Conservation (phyloP, 768 basidiomycete species). For the Phanerochaete sordida region DNA sequence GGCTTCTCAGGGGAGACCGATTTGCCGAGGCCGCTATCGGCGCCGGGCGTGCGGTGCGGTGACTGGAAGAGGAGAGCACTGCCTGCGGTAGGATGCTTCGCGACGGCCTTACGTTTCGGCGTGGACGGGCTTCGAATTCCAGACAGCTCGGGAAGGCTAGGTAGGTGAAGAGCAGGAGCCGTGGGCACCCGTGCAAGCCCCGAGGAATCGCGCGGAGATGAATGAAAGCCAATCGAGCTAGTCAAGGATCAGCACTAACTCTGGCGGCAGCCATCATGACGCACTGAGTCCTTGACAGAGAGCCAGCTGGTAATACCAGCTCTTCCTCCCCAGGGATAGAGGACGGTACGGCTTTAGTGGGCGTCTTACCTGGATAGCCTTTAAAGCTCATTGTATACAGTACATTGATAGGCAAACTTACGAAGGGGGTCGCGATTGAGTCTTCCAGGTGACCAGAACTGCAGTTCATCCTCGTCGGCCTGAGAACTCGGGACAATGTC, state of each 20-base stretch:
- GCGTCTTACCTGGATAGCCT: neutral
- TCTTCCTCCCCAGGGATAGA: conserved; percentile 3
- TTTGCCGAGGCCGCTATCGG: neutral
- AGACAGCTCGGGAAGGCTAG: too few relatives aligned
- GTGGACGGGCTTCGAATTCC: neutral
- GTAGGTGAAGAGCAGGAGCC: too few relatives aligned
- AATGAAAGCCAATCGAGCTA: too few relatives aligned
- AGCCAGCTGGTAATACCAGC: neutral
- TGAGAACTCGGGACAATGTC: neutral
- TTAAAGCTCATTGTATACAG: too few relatives aligned
- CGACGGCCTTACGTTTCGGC: neutral
- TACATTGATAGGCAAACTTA: too few relatives aligned
- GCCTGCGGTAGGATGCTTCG: neutral
- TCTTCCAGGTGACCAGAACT: neutral
- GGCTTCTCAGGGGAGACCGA: neutral
- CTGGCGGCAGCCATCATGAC: neutral
- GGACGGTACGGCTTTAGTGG: neutral
- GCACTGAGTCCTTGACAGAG: neutral
- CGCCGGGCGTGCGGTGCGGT: neutral
- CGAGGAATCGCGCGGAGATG: too few relatives aligned
- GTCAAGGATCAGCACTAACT: neutral
- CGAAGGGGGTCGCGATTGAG: neutral
- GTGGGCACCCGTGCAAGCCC: too few relatives aligned
- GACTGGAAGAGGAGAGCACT: neutral
- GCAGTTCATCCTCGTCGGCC: neutral